These are phyloP conservation scores for Hsuehochloa calcarea DNA, from an alignment of 176 grass and related monocot genomes.

Conservation along the genomic window DNA sequence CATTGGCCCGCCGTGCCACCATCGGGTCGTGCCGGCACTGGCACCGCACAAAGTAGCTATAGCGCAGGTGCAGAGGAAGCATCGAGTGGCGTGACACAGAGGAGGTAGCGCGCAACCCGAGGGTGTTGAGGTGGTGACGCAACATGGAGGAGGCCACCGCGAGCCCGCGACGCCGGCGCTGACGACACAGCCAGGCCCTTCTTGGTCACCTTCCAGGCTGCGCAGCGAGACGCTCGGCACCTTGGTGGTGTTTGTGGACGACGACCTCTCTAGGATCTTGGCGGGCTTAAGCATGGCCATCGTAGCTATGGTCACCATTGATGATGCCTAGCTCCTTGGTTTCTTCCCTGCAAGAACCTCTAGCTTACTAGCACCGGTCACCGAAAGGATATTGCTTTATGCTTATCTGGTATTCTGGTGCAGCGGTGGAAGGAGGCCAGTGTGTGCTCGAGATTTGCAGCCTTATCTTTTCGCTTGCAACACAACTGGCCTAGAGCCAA, in stretches of 20 bases:
- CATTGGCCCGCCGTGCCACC: too few relatives aligned
- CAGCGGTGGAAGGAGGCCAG: not conserved
- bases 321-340: not conserved
- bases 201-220: slow-evolving; percentile 29
- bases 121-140: too few relatives aligned
- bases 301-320: slow-evolving; percentile 71
- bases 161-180: slow-evolving; percentile 33
- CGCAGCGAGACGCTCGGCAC: slow-evolving; percentile 47
- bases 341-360: not conserved
- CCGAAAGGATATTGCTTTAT: too few relatives aligned
- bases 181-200: slow-evolving; percentile 4
- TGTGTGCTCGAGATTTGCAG: slow-evolving; percentile 36
- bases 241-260: not conserved
- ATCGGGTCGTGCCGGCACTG: too few relatives aligned
- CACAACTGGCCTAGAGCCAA: slow-evolving; percentile 34
- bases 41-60: too few relatives aligned
- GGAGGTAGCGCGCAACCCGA: too few relatives aligned
- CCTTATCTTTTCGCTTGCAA: slow-evolving; percentile 44
- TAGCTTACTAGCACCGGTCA: not conserved
- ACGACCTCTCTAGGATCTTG: slow-evolving; percentile 31
- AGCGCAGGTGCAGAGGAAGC: too few relatives aligned
- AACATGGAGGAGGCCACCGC: too few relatives aligned
- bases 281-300: slow-evolving; percentile 69
- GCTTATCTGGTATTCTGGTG: slow-evolving; percentile 32
- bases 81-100: too few relatives aligned